phyloP scores from a whole-genome alignment of 2,329 filamentous ascomycete genomes.

The Fusarium musae region DNA sequence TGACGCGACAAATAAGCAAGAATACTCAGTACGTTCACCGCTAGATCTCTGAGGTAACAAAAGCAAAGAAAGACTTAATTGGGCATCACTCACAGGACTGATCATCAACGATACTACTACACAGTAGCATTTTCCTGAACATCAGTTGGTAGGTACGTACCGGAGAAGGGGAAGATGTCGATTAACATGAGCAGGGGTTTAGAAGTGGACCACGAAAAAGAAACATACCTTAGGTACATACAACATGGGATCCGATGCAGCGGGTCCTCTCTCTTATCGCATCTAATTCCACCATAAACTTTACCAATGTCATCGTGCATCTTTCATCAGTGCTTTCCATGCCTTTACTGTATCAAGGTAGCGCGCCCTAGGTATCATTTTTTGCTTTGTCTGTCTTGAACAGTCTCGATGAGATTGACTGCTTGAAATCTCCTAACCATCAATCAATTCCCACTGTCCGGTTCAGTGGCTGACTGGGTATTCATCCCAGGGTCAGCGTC shows the following conservation, averaged over 20 bases:
- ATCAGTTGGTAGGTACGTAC: conserved; percentile 1
- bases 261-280: conserved; percentile 15
- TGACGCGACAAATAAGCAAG: conserved; percentile 20
- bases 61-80: conserved; percentile 1
- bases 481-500: conserved; percentile 9
- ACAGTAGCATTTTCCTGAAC: background rate
- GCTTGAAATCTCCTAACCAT: conserved; percentile 19
- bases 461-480: conserved; percentile 42
- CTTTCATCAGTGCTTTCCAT: background rate
- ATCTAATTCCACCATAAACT: background rate
- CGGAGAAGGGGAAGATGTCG: conserved; percentile 24
- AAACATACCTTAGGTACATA: background rate
- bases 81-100: background rate
- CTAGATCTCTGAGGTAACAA: background rate
- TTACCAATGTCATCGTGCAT: background rate
- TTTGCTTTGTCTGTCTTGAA: conserved; percentile 22
- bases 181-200: conserved; percentile 17
- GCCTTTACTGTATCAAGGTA: conserved; percentile 1
- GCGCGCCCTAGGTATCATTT: background rate
- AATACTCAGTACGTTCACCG: background rate
- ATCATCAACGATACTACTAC: background rate
- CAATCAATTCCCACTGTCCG: conserved; percentile 31
- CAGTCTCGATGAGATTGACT: conserved; percentile 4
- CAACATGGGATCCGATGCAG: conserved; percentile 16
- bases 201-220: conserved; percentile 30